Evolutionary conservation across 148 eudicot genomes (phyloP), one percentile per base, ranked within the genome.

Genomic region (Rhododendron henanense): DNA sequence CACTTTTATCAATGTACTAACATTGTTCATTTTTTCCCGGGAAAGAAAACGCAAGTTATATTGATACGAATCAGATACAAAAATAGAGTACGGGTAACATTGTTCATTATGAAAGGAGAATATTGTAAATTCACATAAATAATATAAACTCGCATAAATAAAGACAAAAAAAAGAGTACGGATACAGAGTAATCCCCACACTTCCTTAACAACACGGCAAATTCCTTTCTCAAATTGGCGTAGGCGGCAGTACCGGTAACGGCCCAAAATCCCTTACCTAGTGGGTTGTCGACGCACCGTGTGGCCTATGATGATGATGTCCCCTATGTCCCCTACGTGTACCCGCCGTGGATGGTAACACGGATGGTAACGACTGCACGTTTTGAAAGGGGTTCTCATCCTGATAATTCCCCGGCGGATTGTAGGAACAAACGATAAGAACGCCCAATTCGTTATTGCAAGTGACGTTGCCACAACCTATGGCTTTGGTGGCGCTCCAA

Each of bases 381-480:
- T 63, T 61, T 16, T 41, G 67, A 11, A 90, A 84, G 18, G 91
- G 91, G 47, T 86, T 87, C 63, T 71, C 44, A 1, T 50, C 57
- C 3, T 1, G 11, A 8, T 53, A 44, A 55, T 84, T 86, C 5
- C 88, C 92, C n/a, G 89, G 33, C 45, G 91, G 92, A 81, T 91
- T 88, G 57, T 91, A 91, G 10, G 82, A 44, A 57, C 92, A 91
- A 13, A 89, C 89, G 2, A 88, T 44, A 10, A 67, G n/a, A 21
- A 86, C 4, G 0, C 91, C 92, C 83, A 31, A n/a, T 15, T 85
- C 86, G n/a, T 81, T 74, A 0, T 71, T 78, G 85, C 92, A 89
- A 5, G 75, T 65, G 15, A 10, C 89, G 75, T 83, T 86, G 10
- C 85, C 88, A 39, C 92, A 91, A 7, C 91, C 92, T 3, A 91